phyloP scores from a whole-genome alignment of 805 yeast genomes.

The Maudiozyma pseudohumilis region DNA sequence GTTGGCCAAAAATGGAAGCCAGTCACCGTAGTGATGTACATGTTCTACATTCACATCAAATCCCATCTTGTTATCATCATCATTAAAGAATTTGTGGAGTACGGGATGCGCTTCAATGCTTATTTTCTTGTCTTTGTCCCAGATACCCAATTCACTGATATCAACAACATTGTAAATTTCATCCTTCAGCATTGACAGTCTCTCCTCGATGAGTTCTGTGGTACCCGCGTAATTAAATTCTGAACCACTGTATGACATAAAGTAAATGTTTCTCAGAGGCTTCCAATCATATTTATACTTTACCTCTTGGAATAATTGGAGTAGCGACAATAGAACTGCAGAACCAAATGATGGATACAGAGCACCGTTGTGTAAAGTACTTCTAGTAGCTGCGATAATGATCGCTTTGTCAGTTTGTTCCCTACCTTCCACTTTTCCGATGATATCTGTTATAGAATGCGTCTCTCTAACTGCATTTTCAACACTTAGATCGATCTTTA shows the following conservation, averaged over 20 bases:
- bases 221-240: constrained; percentile 77
- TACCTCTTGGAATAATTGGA: constrained; percentile 55
- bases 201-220: constrained; percentile 62
- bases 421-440: constrained; percentile 68
- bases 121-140: constrained; percentile 45
- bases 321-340: constrained; percentile 57
- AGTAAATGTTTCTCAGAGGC: constrained; percentile 74
- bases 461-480: constrained; percentile 38
- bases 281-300: constrained; percentile 62
- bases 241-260: constrained; percentile 75
- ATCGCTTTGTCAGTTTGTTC: constrained; percentile 70
- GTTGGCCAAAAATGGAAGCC: constrained; percentile 50
- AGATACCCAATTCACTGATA: constrained; percentile 39
- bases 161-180: constrained; percentile 68
- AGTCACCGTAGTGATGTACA: constrained; percentile 40
- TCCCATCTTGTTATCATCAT: constrained; percentile 22
- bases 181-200: constrained; percentile 41
- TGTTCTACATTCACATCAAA: constrained; percentile 18
- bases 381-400: constrained; percentile 76
- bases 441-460: constrained; percentile 69
- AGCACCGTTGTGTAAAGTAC: constrained; percentile 69
- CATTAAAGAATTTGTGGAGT: constrained; percentile 39
- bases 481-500: constrained; percentile 26
- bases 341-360: constrained; percentile 66
- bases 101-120: constrained; percentile 57